A percentile compares a stretch with the other conserved stretches of the same genome.
Conservation (phyloP, 2,329 filamentous ascomycete species). For the Fusarium abutilonis region DNA sequence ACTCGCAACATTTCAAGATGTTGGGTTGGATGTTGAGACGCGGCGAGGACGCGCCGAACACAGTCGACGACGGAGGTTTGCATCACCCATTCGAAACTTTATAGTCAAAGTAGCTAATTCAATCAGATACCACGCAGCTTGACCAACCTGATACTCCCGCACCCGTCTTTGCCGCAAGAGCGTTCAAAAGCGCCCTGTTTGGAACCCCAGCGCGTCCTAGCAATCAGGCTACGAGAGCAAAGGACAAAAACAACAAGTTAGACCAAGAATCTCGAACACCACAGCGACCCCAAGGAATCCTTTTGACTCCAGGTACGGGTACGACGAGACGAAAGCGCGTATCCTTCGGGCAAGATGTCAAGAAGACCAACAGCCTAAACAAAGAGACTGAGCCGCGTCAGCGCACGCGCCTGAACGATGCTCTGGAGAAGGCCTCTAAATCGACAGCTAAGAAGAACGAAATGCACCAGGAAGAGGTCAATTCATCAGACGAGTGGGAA, state of each 20-base stretch:
- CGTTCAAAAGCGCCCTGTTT: slow-evolving; percentile 71
- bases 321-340: slow-evolving; percentile 70
- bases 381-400: slow-evolving; percentile 44
- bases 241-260: slow-evolving; percentile 37
- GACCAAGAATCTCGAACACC: slow-evolving; percentile 56
- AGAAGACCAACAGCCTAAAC: slow-evolving; percentile 51
- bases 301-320: slow-evolving; percentile 71
- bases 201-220: slow-evolving; percentile 62
- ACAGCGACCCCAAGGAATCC: slow-evolving; percentile 65
- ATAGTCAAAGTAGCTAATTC: slow-evolving; percentile 1
- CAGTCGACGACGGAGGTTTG: slow-evolving; percentile 47
- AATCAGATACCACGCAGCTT: slow-evolving; percentile 56
- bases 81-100: background rate
- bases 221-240: slow-evolving; percentile 46
- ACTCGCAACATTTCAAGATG: slow-evolving; percentile 52
- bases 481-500: slow-evolving; percentile 61
- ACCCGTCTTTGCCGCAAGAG: slow-evolving; percentile 72
- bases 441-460: slow-evolving; percentile 10
- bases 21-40: slow-evolving; percentile 68
- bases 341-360: slow-evolving; percentile 69
- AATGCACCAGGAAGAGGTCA: slow-evolving; percentile 23
- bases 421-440: slow-evolving; percentile 53
- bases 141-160: slow-evolving; percentile 73
- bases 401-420: slow-evolving; percentile 58
- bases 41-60: slow-evolving; percentile 53